phyloP scores from a whole-genome alignment of 257 asterid genomes.

The Ocimum tenuiflorum region DNA sequence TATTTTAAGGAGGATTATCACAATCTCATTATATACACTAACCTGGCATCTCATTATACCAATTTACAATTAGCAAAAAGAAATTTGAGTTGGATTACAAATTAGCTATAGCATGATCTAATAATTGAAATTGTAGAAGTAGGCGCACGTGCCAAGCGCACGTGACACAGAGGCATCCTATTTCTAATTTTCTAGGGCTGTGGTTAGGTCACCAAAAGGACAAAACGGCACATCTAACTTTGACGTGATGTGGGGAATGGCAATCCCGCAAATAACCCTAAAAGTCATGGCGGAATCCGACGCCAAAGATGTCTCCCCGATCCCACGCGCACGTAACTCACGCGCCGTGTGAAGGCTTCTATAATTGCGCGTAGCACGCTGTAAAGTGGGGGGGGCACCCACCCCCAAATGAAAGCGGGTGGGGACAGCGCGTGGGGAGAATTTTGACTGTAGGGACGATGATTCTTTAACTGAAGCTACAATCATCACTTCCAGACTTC shows the following conservation, averaged over 20 bases:
- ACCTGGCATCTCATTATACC: too few relatives aligned
- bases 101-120: background rate
- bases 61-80: too few relatives aligned
- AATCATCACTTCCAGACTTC: conserved; percentile 25
- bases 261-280: conserved; percentile 21
- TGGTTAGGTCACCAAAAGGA: conserved; percentile 28
- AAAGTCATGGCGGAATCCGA: conserved; percentile 5
- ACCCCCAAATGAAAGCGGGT: conserved; percentile 23
- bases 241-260: conserved; percentile 27
- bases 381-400: conserved; percentile 19
- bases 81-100: too few relatives aligned
- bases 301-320: conserved; percentile 15
- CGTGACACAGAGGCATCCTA: conserved; percentile 22
- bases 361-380: conserved; percentile 31
- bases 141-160: conserved; percentile 26
- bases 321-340: conserved; percentile 26
- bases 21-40: too few relatives aligned
- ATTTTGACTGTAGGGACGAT: conserved; percentile 25
- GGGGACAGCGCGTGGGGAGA: conserved; percentile 68
- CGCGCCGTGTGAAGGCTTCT: conserved; percentile 38
- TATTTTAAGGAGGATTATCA: too few relatives aligned
- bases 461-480: conserved; percentile 36
- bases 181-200: conserved; percentile 12
- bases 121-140: too few relatives aligned
- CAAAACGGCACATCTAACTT: conserved; percentile 17